Conservation (phyloP, 192 early-diverging fungal species). For the Geranomyces variabilis region DNA sequence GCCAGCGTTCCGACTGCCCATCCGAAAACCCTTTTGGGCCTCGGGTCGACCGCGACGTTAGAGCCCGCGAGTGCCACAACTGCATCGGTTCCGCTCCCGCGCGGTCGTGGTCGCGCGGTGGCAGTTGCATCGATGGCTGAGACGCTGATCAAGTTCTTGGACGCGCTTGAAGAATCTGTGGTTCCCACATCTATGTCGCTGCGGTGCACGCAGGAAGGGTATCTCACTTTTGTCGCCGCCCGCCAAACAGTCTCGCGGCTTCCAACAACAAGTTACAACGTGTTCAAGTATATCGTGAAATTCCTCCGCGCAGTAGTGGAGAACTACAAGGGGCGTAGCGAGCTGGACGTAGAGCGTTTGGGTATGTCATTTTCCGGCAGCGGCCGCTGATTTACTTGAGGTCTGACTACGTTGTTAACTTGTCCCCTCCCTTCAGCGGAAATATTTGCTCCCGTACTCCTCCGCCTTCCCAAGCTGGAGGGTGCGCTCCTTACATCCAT, state of each 20-base stretch:
- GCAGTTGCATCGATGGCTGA: conserved; percentile 77
- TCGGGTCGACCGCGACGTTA: conserved; percentile 4
- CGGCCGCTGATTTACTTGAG: neutral
- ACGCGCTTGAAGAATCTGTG: conserved; percentile 73
- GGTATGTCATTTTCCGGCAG: conserved; percentile 49
- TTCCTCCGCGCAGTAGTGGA: conserved; percentile 73
- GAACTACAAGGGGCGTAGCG: conserved; percentile 38
- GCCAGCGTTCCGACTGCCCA: conserved; percentile 21
- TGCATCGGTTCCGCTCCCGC: conserved; percentile 19
- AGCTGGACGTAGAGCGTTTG: conserved; percentile 38
- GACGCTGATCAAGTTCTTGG: conserved; percentile 70
- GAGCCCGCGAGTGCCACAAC: neutral
- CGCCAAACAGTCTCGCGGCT: conserved; percentile 59
- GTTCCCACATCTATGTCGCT: conserved; percentile 67
- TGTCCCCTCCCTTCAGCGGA: conserved; percentile 32
- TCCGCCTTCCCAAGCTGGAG: conserved; percentile 38
- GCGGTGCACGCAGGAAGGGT: conserved; percentile 65
- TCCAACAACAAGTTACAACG: conserved; percentile 71
- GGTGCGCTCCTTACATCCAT: neutral
- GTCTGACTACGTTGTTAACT: neutral
- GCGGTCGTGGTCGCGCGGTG: conserved; percentile 45
- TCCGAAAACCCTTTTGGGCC: conserved; percentile 32
- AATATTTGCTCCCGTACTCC: conserved; percentile 42
- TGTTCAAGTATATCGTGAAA: conserved; percentile 78
- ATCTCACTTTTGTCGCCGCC: conserved; percentile 33